Evolutionary conservation across 2,329 filamentous ascomycete genomes (phyloP).

Genomic region (Exophiala xenobiotica): DNA sequence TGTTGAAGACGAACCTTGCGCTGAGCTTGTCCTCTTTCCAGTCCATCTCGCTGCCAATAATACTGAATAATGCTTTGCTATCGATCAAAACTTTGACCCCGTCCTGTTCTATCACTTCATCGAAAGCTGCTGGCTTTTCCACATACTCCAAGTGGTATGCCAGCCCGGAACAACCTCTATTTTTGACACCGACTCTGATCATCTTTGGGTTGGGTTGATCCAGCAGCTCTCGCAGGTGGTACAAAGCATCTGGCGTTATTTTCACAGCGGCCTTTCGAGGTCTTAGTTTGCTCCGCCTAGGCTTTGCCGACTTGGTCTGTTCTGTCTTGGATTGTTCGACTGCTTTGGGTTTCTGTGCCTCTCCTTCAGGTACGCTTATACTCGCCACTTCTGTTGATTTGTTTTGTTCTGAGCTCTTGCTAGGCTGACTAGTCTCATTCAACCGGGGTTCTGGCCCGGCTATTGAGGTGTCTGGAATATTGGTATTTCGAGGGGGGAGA

Average conservation of each 20-base stretch:
- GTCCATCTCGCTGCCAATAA: conserved; percentile 98
- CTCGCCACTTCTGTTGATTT: conserved; percentile 37
- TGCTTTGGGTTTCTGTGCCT: conserved; percentile 66
- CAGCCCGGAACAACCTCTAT: conserved; percentile 88
- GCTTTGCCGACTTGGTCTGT: conserved; percentile 45
- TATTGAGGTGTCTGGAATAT: conserved; percentile 62
- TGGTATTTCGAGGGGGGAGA: conserved; percentile 55
- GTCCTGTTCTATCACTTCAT: conserved; percentile 92
- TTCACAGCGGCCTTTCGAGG: conserved; percentile 90
- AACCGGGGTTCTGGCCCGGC: conserved; percentile 50
- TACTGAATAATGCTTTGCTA: conserved; percentile 95
- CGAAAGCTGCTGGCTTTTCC: conserved; percentile 81
- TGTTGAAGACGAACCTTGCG: conserved; percentile 88
- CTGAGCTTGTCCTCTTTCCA: conserved; percentile 96
- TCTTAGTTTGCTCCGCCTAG: conserved; percentile 63
- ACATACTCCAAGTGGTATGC: conserved; percentile 95
- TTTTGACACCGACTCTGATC: conserved; percentile 91
- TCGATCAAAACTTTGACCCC: conserved; percentile 95
- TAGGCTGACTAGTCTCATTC: conserved; percentile 50
- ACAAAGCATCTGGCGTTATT: conserved; percentile 75
- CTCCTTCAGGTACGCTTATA: conserved; percentile 58
- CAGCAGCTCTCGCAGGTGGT: conserved; percentile 73
- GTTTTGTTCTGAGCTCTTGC: conserved; percentile 28
- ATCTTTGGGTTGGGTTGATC: conserved; percentile 86
- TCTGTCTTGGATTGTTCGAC: conserved; percentile 26